Conservation (phyloP, 345 rosid genomes). For the Erysimum cheiranthoides region DNA sequence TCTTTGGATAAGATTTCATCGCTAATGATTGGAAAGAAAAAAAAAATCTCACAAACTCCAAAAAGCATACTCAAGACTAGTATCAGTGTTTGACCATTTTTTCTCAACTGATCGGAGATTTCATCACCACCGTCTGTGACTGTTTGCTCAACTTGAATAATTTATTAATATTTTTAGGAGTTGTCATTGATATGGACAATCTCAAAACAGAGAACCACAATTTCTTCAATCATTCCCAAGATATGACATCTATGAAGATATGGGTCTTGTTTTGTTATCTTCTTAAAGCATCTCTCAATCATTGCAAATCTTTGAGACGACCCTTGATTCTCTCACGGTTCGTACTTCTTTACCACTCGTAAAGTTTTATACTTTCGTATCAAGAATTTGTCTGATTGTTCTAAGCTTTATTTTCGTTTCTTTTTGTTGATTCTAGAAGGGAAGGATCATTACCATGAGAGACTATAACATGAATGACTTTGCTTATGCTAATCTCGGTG, state of each 20-base stretch:
- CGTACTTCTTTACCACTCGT: background rate
- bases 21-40: background rate
- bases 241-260: slow-evolving; percentile 9
- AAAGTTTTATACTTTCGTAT: background rate
- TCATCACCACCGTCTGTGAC: background rate
- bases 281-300: background rate
- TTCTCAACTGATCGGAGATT: background rate
- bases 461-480: slow-evolving; percentile 42
- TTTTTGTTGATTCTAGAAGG: slow-evolving; percentile 40
- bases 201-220: slow-evolving; percentile 32
- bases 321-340: slow-evolving; percentile 1
- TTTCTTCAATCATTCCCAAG: background rate
- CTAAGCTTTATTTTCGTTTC: background rate
- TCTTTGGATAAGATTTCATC: background rate
- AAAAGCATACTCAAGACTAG: background rate
- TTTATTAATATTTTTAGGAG: background rate
- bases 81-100: background rate
- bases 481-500: background rate
- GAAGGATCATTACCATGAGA: slow-evolving; percentile 43
- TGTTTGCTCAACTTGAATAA: background rate
- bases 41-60: background rate
- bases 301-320: background rate
- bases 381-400: background rate
- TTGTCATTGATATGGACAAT: slow-evolving; percentile 23
- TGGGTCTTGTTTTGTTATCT: slow-evolving; percentile 21